A percentile compares a stretch with the other conserved stretches of the same genome.
Conservation (phyloP, 495 filamentous ascomycete genomes). For the Hapsidospora chrysogenum region DNA sequence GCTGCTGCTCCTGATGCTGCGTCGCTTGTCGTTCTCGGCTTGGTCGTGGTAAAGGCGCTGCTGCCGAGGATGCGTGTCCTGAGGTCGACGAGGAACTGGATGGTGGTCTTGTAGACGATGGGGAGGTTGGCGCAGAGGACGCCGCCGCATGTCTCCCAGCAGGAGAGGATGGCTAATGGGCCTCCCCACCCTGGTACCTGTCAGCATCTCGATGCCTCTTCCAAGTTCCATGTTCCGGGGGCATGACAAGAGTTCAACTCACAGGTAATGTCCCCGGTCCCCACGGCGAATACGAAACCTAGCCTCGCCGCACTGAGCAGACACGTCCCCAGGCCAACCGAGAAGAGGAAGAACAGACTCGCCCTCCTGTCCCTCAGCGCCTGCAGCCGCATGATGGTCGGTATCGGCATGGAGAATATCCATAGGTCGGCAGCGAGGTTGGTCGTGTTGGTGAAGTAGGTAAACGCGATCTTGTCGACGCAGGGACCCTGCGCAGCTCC, state of each 20-base stretch:
- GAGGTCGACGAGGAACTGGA: neutral
- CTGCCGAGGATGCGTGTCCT: neutral
- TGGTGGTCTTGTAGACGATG: conserved; percentile 9
- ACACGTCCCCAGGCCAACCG: conserved; percentile 23
- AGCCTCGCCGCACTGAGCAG: conserved; percentile 20
- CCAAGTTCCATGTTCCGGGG: neutral
- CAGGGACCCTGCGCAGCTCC: conserved; percentile 10
- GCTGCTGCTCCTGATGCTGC: neutral
- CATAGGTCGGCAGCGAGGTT: conserved; percentile 20
- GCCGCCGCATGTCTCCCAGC: conserved; percentile 25
- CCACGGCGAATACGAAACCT: conserved; percentile 20
- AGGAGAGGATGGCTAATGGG: conserved; percentile 22
- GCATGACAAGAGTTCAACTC: conserved; percentile 1
- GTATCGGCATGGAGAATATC: conserved; percentile 22
- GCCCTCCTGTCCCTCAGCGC: conserved; percentile 15
- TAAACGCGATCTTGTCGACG: conserved; percentile 15
- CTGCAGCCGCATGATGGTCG: conserved; percentile 15
- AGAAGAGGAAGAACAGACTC: conserved; percentile 23
- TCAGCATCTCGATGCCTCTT: neutral
- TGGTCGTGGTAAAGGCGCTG: neutral
- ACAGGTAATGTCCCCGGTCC: conserved; percentile 24
- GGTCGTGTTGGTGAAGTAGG: conserved; percentile 19
- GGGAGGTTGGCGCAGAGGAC: conserved; percentile 30
- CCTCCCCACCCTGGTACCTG: conserved; percentile 15
- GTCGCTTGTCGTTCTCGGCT: neutral